phyloP scores from a whole-genome alignment of 306 rosid species.

The Alnus glutinosa region DNA sequence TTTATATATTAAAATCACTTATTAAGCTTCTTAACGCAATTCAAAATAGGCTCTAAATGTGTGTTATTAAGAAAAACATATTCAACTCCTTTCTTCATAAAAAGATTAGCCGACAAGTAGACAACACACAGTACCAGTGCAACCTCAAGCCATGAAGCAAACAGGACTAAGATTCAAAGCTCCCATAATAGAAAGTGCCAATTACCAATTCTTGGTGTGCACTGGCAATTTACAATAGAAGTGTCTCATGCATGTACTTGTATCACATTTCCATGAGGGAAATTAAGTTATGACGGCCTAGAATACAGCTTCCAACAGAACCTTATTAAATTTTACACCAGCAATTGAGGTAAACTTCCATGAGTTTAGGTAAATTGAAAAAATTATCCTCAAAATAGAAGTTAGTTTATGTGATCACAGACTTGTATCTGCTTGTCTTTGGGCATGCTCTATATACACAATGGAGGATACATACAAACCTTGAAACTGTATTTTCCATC shows the following conservation, averaged over 20 bases:
- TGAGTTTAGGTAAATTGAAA: background rate
- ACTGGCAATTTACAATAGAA: background rate
- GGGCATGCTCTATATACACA: background rate
- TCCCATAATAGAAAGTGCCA: background rate
- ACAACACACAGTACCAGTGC: background rate
- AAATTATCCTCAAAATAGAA: background rate
- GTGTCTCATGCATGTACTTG: background rate
- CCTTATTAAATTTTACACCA: background rate
- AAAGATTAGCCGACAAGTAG: background rate
- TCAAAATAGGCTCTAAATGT: background rate
- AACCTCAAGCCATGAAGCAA: background rate
- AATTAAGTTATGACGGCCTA: background rate
- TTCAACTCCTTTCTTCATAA: background rate
- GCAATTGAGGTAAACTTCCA: background rate
- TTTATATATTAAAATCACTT: too few relatives aligned
- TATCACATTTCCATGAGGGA: background rate
- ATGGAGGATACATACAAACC: slow-evolving; percentile 44
- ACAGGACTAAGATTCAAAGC: background rate
- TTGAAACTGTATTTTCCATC: slow-evolving; percentile 61
- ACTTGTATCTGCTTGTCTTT: background rate
- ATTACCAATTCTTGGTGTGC: background rate
- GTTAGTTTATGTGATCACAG: background rate
- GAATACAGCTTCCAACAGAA: background rate
- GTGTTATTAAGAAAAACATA: background rate
- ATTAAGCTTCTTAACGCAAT: too few relatives aligned